Evolutionary conservation across 257 asterid species (phyloP).

Genomic region (Solanum paucissectum): DNA sequence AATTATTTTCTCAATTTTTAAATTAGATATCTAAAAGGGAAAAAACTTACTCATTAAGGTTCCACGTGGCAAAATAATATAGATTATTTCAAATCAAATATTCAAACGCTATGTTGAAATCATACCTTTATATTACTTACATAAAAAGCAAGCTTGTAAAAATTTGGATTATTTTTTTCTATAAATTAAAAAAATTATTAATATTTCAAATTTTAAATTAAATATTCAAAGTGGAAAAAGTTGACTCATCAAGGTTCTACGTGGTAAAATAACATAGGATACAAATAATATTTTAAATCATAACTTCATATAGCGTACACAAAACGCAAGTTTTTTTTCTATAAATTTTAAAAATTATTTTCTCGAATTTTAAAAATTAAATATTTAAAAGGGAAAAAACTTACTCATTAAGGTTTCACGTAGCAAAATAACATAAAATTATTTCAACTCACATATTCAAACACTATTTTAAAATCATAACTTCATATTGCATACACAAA

Average conservation of each 20-base stretch:
- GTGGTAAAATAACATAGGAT: too few relatives aligned
- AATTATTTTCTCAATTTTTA: too few relatives aligned
- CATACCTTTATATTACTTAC: not conserved
- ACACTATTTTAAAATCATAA: too few relatives aligned
- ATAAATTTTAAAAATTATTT: too few relatives aligned
- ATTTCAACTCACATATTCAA: not conserved
- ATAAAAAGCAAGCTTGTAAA: too few relatives aligned
- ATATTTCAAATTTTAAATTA: not conserved
- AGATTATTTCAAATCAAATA: not conserved
- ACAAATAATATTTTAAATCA: too few relatives aligned
- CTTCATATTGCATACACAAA: not conserved
- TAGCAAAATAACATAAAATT: not conserved
- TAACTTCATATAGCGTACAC: not conserved
- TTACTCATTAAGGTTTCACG: not conserved
- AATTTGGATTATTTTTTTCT: too few relatives aligned
- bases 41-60: not conserved
- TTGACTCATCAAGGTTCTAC: not conserved
- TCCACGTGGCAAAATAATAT: not conserved
- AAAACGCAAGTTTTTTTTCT: not conserved
- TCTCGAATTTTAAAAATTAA: too few relatives aligned
- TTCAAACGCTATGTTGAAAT: not conserved
- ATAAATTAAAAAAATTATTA: too few relatives aligned
- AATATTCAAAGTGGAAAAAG: not conserved
- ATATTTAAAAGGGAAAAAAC: not conserved
- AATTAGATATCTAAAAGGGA: too few relatives aligned